Evolutionary conservation across 2,329 filamentous ascomycete genomes (phyloP).

Genomic region (Daldinia eschscholtzii): DNA sequence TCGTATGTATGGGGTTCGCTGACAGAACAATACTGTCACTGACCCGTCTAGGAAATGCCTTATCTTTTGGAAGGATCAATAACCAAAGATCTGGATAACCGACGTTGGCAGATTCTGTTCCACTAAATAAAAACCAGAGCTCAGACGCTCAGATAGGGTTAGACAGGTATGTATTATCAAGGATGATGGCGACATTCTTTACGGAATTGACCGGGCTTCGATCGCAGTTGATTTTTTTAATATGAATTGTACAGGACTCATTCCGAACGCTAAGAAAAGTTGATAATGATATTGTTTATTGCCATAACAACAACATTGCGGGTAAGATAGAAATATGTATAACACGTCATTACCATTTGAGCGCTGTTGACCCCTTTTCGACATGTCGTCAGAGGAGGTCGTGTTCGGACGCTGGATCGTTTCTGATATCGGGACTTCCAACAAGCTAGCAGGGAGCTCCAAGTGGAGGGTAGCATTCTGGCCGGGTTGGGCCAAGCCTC

Average conservation of each 20-base stretch:
- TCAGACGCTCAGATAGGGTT: conserved; percentile 29
- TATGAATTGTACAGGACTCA: conserved; percentile 7
- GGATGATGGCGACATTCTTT: conserved; percentile 42
- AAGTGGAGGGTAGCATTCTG: conserved; percentile 42
- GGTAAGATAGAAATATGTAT: conserved; percentile 8
- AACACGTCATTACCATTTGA: conserved; percentile 35
- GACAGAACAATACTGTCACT: conserved; percentile 19
- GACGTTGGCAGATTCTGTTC: conserved; percentile 18
- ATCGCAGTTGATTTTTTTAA: conserved; percentile 8
- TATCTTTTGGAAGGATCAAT: conserved; percentile 27
- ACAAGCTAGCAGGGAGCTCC: conserved; percentile 33
- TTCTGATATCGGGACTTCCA: conserved; percentile 46
- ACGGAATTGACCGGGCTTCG: conserved; percentile 18
- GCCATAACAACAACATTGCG: conserved; percentile 22
- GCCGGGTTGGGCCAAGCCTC: conserved; percentile 40
- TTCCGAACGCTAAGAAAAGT: conserved; percentile 11
- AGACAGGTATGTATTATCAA: conserved; percentile 24
- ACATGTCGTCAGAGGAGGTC: conserved; percentile 42
- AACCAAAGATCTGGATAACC: conserved; percentile 26
- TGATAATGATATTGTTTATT: conserved; percentile 20
- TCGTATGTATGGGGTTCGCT: neutral
- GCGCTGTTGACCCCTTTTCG: conserved; percentile 31
- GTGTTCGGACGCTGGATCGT: conserved; percentile 43
- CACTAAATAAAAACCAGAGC: conserved; percentile 25
- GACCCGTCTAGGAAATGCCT: conserved; percentile 1